These are phyloP conservation scores for Cladosporium velox DNA, from an alignment of 2,329 filamentous ascomycete genomes.

Conservation along the genomic window DNA sequence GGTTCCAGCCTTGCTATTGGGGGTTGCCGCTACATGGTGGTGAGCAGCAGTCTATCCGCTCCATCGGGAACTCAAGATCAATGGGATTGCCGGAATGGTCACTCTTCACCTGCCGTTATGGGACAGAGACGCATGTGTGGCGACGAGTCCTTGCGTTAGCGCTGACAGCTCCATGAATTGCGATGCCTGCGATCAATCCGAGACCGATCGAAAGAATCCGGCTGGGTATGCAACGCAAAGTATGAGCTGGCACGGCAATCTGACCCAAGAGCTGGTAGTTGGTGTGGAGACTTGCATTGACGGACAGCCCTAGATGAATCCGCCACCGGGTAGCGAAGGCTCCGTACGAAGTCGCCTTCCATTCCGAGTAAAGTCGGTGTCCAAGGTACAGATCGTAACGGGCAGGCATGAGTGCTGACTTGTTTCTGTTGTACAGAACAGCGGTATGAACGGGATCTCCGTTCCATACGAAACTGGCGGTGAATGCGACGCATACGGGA, in stretches of 20 bases:
- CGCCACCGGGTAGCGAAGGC: not conserved
- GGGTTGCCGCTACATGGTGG: not conserved
- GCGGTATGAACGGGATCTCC: not conserved
- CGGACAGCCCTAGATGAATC: not conserved
- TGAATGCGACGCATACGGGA: not conserved
- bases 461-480: not conserved
- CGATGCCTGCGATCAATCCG: not conserved
- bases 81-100: not conserved
- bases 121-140: not conserved
- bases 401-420: not conserved
- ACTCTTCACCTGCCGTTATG: not conserved
- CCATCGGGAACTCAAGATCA: not conserved
- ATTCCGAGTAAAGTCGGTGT: not conserved
- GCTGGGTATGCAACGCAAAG: not conserved
- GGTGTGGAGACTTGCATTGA: not conserved
- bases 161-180: not conserved
- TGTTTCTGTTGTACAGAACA: not conserved
- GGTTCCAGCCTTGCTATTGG: not conserved
- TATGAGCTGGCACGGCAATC: not conserved
- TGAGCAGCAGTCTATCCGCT: not conserved
- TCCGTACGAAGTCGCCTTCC: not conserved
- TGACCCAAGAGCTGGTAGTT: not conserved
- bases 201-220: not conserved
- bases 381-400: not conserved
- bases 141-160: not conserved